A percentile compares a stretch with the other conserved stretches of the same genome.
These are phyloP conservation scores for Falciphora oryzae DNA, from an alignment of 2,329 filamentous ascomycete species.

Conservation along the genomic window DNA sequence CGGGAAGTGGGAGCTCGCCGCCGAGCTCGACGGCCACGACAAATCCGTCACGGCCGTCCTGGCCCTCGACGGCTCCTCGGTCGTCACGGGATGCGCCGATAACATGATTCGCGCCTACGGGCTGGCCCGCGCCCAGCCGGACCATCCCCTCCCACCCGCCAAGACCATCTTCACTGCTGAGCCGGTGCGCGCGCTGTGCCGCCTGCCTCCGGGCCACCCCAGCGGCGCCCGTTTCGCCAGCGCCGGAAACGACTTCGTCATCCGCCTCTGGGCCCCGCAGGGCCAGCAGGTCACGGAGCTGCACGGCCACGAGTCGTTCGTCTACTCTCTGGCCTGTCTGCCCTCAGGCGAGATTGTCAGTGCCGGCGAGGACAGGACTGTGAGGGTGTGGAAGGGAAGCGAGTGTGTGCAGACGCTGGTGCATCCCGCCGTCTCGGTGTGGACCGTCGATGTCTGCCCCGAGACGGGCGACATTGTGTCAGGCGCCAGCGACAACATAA, in stretches of 20 bases:
- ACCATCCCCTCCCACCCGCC: constrained; percentile 43
- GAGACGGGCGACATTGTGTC: constrained; percentile 90
- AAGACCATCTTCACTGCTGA: constrained; percentile 63
- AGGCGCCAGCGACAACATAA: constrained; percentile 81
- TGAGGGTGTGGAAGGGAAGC: constrained; percentile 77
- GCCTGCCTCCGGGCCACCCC: constrained; percentile 66
- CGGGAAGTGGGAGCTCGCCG: constrained; percentile 75
- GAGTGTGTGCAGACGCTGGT: constrained; percentile 93
- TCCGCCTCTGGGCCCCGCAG: constrained; percentile 79
- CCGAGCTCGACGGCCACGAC: constrained; percentile 68
- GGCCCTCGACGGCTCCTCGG: constrained; percentile 69
- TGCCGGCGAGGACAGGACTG: constrained; percentile 88
- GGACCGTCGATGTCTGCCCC: constrained; percentile 77
- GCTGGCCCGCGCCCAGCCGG: constrained; percentile 52
- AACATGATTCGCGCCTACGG: constrained; percentile 82
- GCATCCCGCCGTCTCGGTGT: constrained; percentile 93
- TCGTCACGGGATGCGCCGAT: constrained; percentile 91
- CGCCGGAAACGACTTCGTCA: constrained; percentile 85
- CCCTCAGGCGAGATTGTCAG: constrained; percentile 86
- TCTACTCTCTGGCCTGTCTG: constrained; percentile 75
- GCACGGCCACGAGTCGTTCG: constrained; percentile 87
- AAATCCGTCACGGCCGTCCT: constrained; percentile 85
- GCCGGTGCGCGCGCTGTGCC: constrained; percentile 82
- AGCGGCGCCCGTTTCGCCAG: constrained; percentile 91
- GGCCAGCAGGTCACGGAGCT: constrained; percentile 73